These are phyloP conservation scores for Striga asiatica DNA, from an alignment of 257 asterid genomes.

Conservation along the genomic window DNA sequence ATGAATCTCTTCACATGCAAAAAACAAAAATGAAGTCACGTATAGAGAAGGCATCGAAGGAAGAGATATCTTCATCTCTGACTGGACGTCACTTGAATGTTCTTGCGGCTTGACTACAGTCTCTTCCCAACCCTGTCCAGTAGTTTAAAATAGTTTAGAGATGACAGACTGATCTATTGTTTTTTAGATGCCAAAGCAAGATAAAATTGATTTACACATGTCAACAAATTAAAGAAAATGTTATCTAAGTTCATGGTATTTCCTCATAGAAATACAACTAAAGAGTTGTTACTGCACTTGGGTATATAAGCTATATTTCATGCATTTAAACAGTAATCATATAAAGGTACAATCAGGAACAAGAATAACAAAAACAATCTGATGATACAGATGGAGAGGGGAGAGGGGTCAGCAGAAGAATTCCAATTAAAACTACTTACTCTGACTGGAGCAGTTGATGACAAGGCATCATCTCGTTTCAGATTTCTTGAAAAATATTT, in stretches of 20 bases:
- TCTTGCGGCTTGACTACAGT: constrained; percentile 80
- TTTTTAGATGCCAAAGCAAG: constrained; percentile 2
- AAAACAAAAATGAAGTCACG: constrained; percentile 62
- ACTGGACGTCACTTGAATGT: constrained; percentile 48
- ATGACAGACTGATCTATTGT: constrained; percentile 7
- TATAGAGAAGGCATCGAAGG: constrained; percentile 96
- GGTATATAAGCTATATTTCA: constrained; percentile 4
- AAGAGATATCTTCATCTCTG: constrained; percentile 82
- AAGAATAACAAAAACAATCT: not conserved
- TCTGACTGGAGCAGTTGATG: constrained; percentile 60
- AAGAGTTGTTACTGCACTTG: constrained; percentile 1
- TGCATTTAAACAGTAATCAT: not conserved
- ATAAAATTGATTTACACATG: not conserved
- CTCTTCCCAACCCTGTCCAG: constrained; percentile 96
- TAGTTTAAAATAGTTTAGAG: constrained; percentile 17
- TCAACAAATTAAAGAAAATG: not conserved
- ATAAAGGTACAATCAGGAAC: constrained; percentile 1
- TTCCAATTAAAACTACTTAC: constrained; percentile 38
- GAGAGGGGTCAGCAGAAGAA: constrained; percentile 12
- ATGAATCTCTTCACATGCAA: constrained; percentile 90
- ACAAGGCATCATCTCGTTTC: constrained; percentile 67
- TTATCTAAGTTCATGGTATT: constrained; percentile 5
- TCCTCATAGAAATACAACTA: constrained; percentile 6
- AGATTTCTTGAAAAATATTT: constrained; percentile 42
- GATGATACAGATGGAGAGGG: not conserved